Base-by-base conservation (phyloP, 2,329 filamentous ascomycete genomes). In the Colletotrichum siamense region DNA sequence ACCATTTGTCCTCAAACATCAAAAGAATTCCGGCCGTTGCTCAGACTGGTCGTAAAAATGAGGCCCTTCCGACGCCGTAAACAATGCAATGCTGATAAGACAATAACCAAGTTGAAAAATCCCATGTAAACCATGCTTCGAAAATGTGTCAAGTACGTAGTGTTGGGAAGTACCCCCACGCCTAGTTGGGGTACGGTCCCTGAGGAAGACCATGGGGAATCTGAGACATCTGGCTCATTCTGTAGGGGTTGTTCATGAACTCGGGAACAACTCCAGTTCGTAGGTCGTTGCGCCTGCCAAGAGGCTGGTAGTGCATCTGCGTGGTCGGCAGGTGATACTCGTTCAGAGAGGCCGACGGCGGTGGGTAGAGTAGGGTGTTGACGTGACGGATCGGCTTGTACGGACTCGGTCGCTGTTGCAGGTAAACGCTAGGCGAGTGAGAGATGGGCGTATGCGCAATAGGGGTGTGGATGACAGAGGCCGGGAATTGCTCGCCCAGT, bases 381-480 rank as follows among this genome's bases (percentile, higher is more conserved):
- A 98, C 95, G 77, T 95, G 92, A 69, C 96, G 94, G 52, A 98
- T 94, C 2, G 96, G 96, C 78, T 95, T 95, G 85, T 99, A 99
- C 5, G 97, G 97, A 71, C 96, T 99, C 78, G 95, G 93, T 73
- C 97, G 92, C 83, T 98, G 95, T 81, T 95, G 94, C 49, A 98
- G 89, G 85, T 98, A 98, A 81, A 95, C 92, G 13, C 95, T 96
- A 1, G 96, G 96, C 36, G 97, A 99, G 78, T 97, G 91, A 36
- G 95, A 94, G 61, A 92, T 91, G 8, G 94, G 93, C 10, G 92
- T 91, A 65, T 92, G 90, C 6, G 80, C 80, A 52, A 85, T 81
- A 3, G 94, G 93, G 10, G 92, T 91, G 69, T 92, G 90, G 13
- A 90, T 86, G 13, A 87, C 85, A 4, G 91, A 90, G 65, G 79